A percentile compares a stretch with the other conserved stretches of the same genome.
phyloP scores from a whole-genome alignment of 257 asterid genomes.

The Anisodus tanguticus region DNA sequence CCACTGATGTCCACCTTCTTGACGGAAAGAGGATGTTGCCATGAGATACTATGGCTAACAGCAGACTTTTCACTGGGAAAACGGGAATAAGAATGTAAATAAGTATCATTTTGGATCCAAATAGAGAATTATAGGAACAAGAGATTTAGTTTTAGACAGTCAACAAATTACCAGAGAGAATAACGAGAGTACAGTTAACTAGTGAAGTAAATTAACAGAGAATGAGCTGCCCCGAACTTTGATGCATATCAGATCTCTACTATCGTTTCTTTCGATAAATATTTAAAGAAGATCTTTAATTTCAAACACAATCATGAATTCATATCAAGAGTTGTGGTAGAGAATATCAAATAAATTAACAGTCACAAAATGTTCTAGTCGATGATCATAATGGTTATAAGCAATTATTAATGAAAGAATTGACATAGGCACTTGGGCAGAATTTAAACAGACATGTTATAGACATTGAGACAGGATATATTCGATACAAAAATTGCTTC shows the following conservation, averaged over 20 bases:
- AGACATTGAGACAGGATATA: not conserved
- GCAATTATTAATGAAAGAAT: not conserved
- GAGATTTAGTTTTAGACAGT: not conserved
- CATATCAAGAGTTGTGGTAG: not conserved
- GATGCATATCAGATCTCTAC: not conserved
- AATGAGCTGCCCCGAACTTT: conserved; percentile 8
- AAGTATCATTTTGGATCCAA: not conserved
- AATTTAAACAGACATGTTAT: not conserved
- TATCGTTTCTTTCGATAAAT: not conserved
- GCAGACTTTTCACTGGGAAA: conserved; percentile 78
- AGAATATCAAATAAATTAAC: not conserved
- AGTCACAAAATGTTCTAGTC: not conserved
- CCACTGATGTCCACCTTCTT: conserved; percentile 78
- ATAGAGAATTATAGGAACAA: not conserved
- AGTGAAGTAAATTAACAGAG: not conserved
- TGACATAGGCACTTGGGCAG: not conserved
- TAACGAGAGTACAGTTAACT: not conserved
- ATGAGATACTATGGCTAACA: conserved; percentile 80
- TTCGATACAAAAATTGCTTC: not conserved
- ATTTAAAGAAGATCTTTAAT: not conserved
- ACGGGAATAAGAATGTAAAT: not conserved
- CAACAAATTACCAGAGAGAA: not conserved
- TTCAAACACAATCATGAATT: not conserved
- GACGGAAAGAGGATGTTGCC: conserved; percentile 60
- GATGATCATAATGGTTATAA: not conserved